Evolutionary conservation across 257 asterid species (phyloP).

Genomic region (Eucommia ulmoides): DNA sequence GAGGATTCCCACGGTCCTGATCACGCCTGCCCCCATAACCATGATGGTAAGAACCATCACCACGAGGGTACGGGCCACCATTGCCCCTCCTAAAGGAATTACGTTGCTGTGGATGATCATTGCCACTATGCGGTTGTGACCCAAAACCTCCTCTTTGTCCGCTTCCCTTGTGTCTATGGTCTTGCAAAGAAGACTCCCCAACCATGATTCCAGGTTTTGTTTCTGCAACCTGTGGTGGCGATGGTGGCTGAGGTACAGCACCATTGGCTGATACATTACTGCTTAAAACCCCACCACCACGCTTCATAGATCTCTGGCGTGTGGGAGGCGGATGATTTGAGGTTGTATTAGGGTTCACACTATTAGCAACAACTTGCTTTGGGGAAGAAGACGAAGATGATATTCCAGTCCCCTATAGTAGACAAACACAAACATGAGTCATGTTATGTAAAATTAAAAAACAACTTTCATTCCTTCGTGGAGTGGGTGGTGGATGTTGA

Average conservation of each 20-base stretch:
- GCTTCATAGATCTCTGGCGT: constrained; percentile 48
- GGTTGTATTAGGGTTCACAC: constrained; percentile 23
- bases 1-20: constrained; percentile 43
- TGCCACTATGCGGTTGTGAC: constrained; percentile 30
- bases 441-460: too few species aligned
- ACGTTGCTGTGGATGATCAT: constrained; percentile 43
- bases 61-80: constrained; percentile 46
- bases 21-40: constrained; percentile 53
- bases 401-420: constrained; percentile 23
- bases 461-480: background rate
- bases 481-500: too few species aligned
- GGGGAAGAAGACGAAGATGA: constrained; percentile 26
- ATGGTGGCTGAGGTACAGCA: constrained; percentile 22
- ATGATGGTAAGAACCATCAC: constrained; percentile 42
- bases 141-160: constrained; percentile 43
- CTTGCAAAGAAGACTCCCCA: constrained; percentile 31
- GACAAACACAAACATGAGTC: background rate
- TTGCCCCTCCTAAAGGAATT: constrained; percentile 43
- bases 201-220: constrained; percentile 27
- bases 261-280: constrained; percentile 23
- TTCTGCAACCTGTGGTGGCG: constrained; percentile 17
- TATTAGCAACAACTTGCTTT: constrained; percentile 25
- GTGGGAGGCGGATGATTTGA: constrained; percentile 23
- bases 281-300: constrained; percentile 27
- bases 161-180: constrained; percentile 28